Base-by-base conservation (phyloP, 371 early-diverging fungal genomes). In the Rhizopus stolonifer region DNA sequence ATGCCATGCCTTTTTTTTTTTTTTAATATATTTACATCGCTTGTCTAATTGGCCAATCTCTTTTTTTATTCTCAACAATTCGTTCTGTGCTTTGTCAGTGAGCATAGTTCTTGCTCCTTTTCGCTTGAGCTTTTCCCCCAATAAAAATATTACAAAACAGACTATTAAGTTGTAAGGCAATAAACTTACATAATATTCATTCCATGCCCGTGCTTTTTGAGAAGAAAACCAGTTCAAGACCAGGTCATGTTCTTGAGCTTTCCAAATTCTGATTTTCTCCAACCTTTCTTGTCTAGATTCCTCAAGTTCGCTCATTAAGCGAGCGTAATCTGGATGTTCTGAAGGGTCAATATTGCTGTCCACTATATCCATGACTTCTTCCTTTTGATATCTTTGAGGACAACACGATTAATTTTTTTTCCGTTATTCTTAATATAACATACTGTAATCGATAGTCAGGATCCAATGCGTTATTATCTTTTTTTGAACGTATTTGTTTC, bases 171-270 rank as follows among this genome's bases (percentile, higher is more conserved):
- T 33, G 49, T 32, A 23, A 17, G 15, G 19, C 11, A 29, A 29
- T 47, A 24, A 50, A 56, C 58, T 58, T 67, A 67, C 67, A 49
- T 62, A 56, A 42, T 52, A 67, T 17, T 67, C 67, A 56, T 67
- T 49, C 62, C 59, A 55, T 34, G 63, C 63, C 50, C 61, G 62
- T 24, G 58, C 54, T 33, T 58, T 62, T 29, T 67, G 67, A 48
- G 67, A 62, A 18, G 44, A 46, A 56, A 62, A 67, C 62, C 67
- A 67, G 40, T 67, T 58, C 19, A 58, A 46, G 22, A 67, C 55
- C 15, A 58, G 48, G 46, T 58, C 42, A 32, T 49, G 52, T 43
- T 67, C 63, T 17, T 48, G 43, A n/a, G 45, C 58, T 58, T 58
- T 54, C 63, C 56, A 62, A 29, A 52, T 52, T 45, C 58, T 42